These are phyloP conservation scores for Zarea fungicola DNA, from an alignment of 2,329 filamentous ascomycete genomes.

Conservation along the genomic window DNA sequence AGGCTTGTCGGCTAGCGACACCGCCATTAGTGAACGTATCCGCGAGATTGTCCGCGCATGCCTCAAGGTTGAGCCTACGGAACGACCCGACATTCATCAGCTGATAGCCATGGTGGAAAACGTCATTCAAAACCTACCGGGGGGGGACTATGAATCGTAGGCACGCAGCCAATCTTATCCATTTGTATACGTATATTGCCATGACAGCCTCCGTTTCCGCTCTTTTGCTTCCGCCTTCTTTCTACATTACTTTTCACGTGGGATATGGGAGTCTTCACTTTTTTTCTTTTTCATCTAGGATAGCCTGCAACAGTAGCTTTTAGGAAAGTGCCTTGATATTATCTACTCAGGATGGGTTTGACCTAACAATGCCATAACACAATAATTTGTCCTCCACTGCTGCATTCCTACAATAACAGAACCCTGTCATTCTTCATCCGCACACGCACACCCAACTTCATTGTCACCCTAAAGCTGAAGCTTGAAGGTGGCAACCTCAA, in stretches of 20 bases:
- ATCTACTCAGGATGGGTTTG: slow-evolving; percentile 8
- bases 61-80: slow-evolving; percentile 77
- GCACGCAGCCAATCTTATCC: neutral
- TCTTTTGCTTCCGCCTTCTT: neutral
- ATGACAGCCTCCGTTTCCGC: too few relatives aligned
- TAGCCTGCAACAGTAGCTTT: neutral
- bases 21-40: slow-evolving; percentile 71
- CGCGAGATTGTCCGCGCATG: slow-evolving; percentile 85
- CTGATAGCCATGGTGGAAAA: slow-evolving; percentile 73
- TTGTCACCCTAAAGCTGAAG: slow-evolving; percentile 43
- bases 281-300: neutral
- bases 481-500: slow-evolving; percentile 80
- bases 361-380: slow-evolving; percentile 3
- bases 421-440: slow-evolving; percentile 5
- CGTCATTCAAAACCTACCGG: slow-evolving; percentile 62
- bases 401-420: neutral
- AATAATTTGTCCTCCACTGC: neutral
- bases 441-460: slow-evolving; percentile 23
- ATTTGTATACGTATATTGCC: slow-evolving; percentile 1
- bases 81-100: slow-evolving; percentile 82
- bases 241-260: neutral
- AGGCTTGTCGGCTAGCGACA: slow-evolving; percentile 20
- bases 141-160: slow-evolving; percentile 31
- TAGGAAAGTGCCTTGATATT: neutral
- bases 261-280: neutral